Base-by-base conservation (phyloP, 495 filamentous ascomycete species). In the Aspergillus funiculosus region DNA sequence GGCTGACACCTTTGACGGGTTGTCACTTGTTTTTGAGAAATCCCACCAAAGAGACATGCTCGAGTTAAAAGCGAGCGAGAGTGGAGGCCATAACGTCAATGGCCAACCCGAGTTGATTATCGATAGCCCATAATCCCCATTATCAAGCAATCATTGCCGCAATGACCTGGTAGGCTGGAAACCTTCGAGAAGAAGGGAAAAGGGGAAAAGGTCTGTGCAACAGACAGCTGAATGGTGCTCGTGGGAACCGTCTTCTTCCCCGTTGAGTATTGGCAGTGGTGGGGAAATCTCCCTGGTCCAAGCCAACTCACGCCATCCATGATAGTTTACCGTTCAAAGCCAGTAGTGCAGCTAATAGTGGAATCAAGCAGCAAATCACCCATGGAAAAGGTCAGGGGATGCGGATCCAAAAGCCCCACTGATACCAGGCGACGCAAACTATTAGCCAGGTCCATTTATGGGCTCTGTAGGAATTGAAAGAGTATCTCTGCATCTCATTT, bases 121-220 rank as follows among this genome's bases (percentile, higher is more conserved):
- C 14, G 14, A 4, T 5, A 15, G 30, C n/a, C n/a, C n/a, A n/a
- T n/a, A n/a, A n/a, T n/a, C n/a, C n/a, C n/a, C n/a, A 34, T 13
- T 13, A 24, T 13, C 34, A 21, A 36, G 34, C 52, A 57, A 65
- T 58, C 53, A 48, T 44, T 56, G 48, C 61, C 56, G 1, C 41
- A 60, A 59, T 62, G 60, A 59, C 22, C 63, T 60, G 32, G 63
- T 50, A 63, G 54, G 19, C 56, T 59, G 55, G 62, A 64, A 43
- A 64, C 53, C 58, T 68, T 71, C 54, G 62, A 68, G 58, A 69
- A 68, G 55, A 67, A 63, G 66, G 69, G 50, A 49, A 15, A 14
- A 20, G 20, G 6, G 9, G n/a, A 22, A 39, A 39, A 10, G 21
- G 24, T 50, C 37, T 43, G 45, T 51, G 40, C 51, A 30, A 49